Evolutionary conservation across 305 asterid genomes (phyloP).

Genomic region (Fraxinus albicans): DNA sequence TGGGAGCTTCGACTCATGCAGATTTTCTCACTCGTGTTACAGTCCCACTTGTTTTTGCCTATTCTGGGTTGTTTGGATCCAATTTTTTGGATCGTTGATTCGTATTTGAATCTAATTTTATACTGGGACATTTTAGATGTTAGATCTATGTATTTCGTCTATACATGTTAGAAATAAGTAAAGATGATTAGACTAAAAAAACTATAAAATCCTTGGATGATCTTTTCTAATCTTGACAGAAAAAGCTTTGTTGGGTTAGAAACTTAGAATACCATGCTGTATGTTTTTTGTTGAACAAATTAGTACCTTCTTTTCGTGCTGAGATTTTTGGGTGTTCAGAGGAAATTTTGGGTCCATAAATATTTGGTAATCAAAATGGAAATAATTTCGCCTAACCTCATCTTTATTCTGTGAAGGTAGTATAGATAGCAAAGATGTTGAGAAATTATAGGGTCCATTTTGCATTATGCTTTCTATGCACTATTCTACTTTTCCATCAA

Average conservation of each 20-base stretch:
- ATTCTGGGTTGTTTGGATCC: neutral
- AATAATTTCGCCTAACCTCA: neutral
- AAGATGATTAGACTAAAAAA: neutral
- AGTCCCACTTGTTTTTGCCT: neutral
- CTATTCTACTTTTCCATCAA: constrained; percentile 17
- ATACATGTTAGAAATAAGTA: neutral
- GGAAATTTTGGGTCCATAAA: neutral
- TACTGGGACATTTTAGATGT: neutral
- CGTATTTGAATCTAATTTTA: neutral
- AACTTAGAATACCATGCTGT: neutral
- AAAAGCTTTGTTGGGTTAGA: neutral
- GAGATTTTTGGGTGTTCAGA: neutral
- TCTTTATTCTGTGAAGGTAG: neutral
- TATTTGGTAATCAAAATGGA: neutral
- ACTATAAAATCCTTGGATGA: neutral
- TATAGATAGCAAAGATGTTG: constrained; percentile 1
- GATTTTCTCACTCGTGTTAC: neutral
- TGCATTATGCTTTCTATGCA: constrained; percentile 8
- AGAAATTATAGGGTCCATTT: constrained; percentile 23
- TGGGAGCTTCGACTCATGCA: neutral
- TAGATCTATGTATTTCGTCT: neutral
- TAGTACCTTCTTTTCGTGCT: neutral
- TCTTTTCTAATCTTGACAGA: neutral
- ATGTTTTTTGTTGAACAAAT: neutral
- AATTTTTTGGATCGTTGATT: neutral